Percentiles rank a stretch among this genome's conserved stretches.
Conservation (phyloP, 345 rosid species). For the Boechera divaricarpa region DNA sequence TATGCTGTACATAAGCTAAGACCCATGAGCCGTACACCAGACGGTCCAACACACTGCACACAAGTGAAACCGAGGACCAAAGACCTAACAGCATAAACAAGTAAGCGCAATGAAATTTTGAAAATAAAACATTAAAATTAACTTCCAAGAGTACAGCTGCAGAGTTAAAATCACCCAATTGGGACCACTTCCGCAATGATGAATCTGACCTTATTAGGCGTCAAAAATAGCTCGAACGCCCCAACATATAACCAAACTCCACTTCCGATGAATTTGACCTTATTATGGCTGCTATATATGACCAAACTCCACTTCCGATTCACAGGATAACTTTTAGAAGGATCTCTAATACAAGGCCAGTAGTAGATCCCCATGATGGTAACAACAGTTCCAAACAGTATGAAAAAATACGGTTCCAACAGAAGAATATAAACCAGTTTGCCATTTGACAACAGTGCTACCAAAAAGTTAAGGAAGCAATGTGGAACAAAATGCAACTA, state of each 20-base stretch:
- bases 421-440: slow-evolving; percentile 91
- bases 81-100: slow-evolving; percentile 56
- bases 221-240: no score
- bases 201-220: no score
- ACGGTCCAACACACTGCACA: slow-evolving; percentile 53
- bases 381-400: slow-evolving; percentile 88
- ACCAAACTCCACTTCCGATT: slow-evolving; percentile 69
- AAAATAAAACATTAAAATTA: neutral
- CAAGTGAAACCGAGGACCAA: slow-evolving; percentile 67
- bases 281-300: slow-evolving; percentile 52
- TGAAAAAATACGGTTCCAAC: slow-evolving; percentile 84
- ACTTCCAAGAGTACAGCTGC: neutral
- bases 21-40: slow-evolving; percentile 82
- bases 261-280: no score
- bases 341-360: slow-evolving; percentile 78
- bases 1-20: slow-evolving; percentile 67
- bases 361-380: slow-evolving; percentile 74
- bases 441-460: slow-evolving; percentile 78
- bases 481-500: neutral
- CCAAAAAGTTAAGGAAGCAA: slow-evolving; percentile 52
- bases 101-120: slow-evolving; percentile 5
- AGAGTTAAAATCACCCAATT: slow-evolving; percentile 28
- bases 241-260: no score
- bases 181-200: no score
- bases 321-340: slow-evolving; percentile 48